Evolutionary conservation across 192 early-diverging fungal species (phyloP).

Genomic region (Coemansia sp.): DNA sequence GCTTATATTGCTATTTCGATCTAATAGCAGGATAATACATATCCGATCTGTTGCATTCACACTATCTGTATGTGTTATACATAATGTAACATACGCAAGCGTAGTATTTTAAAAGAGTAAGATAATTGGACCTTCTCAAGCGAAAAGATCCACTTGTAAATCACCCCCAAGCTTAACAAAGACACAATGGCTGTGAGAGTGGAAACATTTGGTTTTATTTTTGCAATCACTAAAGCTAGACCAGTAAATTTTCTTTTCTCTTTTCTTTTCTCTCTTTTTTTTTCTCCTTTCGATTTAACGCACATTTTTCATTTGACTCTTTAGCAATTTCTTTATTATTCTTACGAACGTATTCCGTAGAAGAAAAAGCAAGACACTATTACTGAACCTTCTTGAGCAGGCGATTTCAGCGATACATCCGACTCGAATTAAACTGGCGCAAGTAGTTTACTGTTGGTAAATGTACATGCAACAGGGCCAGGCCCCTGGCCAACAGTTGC

Average conservation of each 20-base stretch:
- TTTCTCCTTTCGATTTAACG: background rate
- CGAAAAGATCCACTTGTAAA: background rate
- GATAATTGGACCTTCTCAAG: too few relatives aligned
- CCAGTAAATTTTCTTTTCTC: background rate
- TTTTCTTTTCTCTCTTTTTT: background rate
- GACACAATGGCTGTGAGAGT: too few relatives aligned
- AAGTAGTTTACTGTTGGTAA: constrained; percentile 12
- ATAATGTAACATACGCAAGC: background rate
- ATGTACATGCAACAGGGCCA: constrained; percentile 59
- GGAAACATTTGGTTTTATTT: background rate
- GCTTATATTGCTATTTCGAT: constrained; percentile 13
- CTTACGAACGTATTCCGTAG: background rate
- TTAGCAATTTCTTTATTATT: background rate
- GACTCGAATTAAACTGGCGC: constrained; percentile 8
- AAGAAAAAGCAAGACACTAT: background rate
- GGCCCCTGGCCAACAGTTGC: constrained; percentile 54
- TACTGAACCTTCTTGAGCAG: background rate
- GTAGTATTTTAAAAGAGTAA: background rate
- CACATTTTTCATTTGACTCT: background rate
- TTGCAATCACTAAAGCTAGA: background rate
- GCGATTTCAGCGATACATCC: background rate
- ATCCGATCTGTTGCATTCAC: background rate
- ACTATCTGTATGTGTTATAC: background rate
- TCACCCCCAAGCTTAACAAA: background rate
- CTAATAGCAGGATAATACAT: background rate